These are phyloP conservation scores for Trichothecium sympodiale DNA, from an alignment of 2,329 filamentous ascomycete genomes.

Conservation along the genomic window DNA sequence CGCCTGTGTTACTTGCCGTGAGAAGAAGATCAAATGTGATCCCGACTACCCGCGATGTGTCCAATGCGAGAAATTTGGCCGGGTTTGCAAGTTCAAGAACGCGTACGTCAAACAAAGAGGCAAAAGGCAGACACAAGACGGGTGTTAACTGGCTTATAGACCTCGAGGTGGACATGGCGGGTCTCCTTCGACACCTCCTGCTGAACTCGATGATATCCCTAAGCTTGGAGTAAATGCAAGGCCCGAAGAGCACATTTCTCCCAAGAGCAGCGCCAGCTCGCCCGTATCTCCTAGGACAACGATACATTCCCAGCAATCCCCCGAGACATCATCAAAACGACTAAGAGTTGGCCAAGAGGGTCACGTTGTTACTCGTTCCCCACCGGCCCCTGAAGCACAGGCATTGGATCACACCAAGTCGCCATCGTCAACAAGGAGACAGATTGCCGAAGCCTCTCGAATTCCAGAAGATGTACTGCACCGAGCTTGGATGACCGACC, in stretches of 20 bases:
- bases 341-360: constrained; percentile 35
- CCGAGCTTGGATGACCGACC: constrained; percentile 38
- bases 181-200: constrained; percentile 40
- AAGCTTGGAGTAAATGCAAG: constrained; percentile 21
- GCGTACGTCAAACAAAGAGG: constrained; percentile 49
- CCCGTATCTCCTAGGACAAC: constrained; percentile 36
- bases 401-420: constrained; percentile 23
- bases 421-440: constrained; percentile 23
- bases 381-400: constrained; percentile 13
- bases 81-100: constrained; percentile 74
- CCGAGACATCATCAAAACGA: constrained; percentile 34
- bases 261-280: constrained; percentile 32
- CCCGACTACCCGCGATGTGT: constrained; percentile 79
- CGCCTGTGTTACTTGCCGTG: constrained; percentile 84
- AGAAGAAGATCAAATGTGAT: constrained; percentile 97
- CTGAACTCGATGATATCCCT: constrained; percentile 35
- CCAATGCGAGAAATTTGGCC: constrained; percentile 85
- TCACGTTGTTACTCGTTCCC: constrained; percentile 25
- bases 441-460: constrained; percentile 28
- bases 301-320: constrained; percentile 18
- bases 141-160: constrained; percentile 19
- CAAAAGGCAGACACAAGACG: constrained; percentile 3
- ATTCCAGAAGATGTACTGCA: constrained; percentile 37
- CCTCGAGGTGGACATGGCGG: constrained; percentile 48
- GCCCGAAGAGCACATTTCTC: constrained; percentile 23